Conservation (phyloP, 2,329 filamentous ascomycete species). For the Mollisia scopiformis region DNA sequence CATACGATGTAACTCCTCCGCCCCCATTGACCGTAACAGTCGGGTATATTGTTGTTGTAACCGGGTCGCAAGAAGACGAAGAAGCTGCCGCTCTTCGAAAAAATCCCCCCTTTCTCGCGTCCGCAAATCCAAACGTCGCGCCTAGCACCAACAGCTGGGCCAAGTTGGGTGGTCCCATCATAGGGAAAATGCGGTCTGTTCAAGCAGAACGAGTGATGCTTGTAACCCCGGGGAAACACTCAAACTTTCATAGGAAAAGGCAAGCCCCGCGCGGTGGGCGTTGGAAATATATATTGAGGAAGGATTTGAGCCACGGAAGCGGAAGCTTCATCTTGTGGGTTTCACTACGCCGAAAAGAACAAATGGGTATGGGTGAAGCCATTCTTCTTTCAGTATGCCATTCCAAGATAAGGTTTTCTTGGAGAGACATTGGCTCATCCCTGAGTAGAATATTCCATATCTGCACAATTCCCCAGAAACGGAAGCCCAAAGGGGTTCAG, state of each 20-base stretch:
- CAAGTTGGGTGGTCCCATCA: slow-evolving; percentile 1
- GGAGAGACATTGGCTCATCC: background rate
- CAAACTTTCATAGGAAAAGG: background rate
- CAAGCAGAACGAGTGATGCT: slow-evolving; percentile 18
- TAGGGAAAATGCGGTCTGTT: background rate
- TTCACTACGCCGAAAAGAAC: background rate
- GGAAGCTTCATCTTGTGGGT: background rate
- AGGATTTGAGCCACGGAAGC: background rate
- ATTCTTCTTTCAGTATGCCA: background rate
- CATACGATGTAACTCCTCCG: background rate
- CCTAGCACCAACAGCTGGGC: background rate
- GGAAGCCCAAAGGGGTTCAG: background rate
- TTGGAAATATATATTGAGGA: background rate
- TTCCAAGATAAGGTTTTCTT: background rate
- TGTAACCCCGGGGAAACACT: slow-evolving; percentile 2
- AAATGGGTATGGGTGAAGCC: background rate
- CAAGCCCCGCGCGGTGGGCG: background rate
- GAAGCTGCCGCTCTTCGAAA: background rate
- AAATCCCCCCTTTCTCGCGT: background rate
- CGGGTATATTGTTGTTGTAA: background rate
- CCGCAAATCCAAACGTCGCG: background rate
- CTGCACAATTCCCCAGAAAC: background rate
- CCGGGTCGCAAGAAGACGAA: background rate
- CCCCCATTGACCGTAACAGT: background rate
- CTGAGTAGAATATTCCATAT: background rate